Conservation (phyloP, 176 grass and related monocot species). For the Oryza rufipogon region DNA sequence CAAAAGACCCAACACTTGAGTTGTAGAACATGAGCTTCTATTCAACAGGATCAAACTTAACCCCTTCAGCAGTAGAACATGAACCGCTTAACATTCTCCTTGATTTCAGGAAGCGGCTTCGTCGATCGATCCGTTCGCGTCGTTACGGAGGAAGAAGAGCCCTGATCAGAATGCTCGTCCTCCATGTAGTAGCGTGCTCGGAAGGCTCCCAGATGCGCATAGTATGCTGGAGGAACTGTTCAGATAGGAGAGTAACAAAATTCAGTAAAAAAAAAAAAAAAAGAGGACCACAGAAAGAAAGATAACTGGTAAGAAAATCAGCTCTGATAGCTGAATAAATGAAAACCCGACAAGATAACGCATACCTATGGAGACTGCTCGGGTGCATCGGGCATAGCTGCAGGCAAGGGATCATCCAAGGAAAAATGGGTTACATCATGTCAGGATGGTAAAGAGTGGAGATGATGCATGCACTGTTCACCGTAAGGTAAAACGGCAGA, state of each 20-base stretch:
- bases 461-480: not conserved
- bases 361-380: conserved; percentile 82
- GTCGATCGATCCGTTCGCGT: not conserved
- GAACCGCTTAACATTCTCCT: conserved; percentile 60
- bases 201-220: conserved; percentile 77
- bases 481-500: not conserved
- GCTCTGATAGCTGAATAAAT: not conserved
- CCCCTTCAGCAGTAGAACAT: conserved; percentile 80
- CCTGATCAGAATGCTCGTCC: conserved; percentile 45
- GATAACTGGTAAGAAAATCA: not conserved
- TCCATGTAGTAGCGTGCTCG: conserved; percentile 69
- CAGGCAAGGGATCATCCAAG: not conserved
- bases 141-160: conserved; percentile 3
- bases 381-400: conserved; percentile 84
- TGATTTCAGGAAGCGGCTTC: conserved; percentile 56
- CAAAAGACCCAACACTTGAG: conserved; percentile 26
- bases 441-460: not conserved
- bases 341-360: not conserved
- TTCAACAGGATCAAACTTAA: not conserved
- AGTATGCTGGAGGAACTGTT: conserved; percentile 82
- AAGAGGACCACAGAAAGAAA: not conserved
- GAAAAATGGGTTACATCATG: not conserved
- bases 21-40: conserved; percentile 76
- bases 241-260: not conserved
- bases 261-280: not conserved